phyloP scores from a whole-genome alignment of 371 early-diverging fungal species.

The Mucor saturninus region DNA sequence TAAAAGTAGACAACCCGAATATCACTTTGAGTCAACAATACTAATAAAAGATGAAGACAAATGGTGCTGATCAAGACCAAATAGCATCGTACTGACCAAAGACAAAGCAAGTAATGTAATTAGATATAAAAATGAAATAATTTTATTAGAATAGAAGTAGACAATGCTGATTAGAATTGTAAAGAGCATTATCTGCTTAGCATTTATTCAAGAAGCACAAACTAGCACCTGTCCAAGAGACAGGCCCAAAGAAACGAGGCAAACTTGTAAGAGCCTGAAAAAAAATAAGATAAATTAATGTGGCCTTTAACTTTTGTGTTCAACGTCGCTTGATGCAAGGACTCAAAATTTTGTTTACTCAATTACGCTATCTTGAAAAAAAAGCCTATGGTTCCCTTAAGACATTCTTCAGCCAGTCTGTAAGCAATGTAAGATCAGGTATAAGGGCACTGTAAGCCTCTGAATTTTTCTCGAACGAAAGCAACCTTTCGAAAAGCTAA shows the following conservation, averaged over 20 bases:
- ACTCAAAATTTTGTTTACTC: conserved; percentile 13
- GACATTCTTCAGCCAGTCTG: conserved; percentile 11
- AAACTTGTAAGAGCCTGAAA: conserved; percentile 9
- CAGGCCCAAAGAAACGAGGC: conserved; percentile 1
- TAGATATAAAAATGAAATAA: conserved; percentile 16
- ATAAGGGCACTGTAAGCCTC: conserved; percentile 11
- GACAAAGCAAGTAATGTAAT: conserved; percentile 17
- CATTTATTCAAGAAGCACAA: conserved; percentile 15
- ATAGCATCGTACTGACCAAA: conserved; percentile 14
- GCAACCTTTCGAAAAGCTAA: conserved; percentile 10
- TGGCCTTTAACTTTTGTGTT: conserved; percentile 10
- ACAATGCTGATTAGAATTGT: conserved; percentile 12
- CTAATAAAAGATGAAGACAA: conserved; percentile 17
- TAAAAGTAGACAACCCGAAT: conserved; percentile 12
- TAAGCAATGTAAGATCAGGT: conserved; percentile 14
- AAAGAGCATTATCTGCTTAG: conserved; percentile 14
- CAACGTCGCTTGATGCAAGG: conserved; percentile 13
- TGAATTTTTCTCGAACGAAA: conserved; percentile 11
- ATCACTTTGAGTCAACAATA: conserved; percentile 11
- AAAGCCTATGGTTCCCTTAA: conserved; percentile 11
- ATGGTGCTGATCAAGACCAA: conserved; percentile 17
- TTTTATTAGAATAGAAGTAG: conserved; percentile 9
- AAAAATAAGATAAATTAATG: conserved; percentile 7
- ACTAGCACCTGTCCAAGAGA: conserved; percentile 15
- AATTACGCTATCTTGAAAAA: conserved; percentile 13